Conservation (phyloP, 371 early-diverging fungal genomes). For the Dichotomocladium elegans region DNA sequence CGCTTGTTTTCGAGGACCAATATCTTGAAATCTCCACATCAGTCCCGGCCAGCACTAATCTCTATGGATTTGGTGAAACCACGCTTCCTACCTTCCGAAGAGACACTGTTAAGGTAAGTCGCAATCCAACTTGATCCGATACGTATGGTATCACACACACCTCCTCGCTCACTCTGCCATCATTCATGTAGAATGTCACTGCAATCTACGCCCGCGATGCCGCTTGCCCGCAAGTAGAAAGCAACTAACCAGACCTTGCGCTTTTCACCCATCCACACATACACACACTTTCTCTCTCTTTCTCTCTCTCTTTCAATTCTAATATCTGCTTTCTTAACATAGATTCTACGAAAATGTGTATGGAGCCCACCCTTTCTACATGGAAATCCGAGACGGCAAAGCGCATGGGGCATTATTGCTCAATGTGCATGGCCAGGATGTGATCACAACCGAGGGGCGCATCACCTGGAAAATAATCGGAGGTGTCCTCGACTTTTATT, state of each 20-base stretch:
- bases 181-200: constrained; percentile 22
- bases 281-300: neutral
- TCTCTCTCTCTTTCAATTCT: neutral
- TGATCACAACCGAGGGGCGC: constrained; percentile 45
- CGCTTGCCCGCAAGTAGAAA: constrained; percentile 32
- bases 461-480: constrained; percentile 59
- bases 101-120: constrained; percentile 3
- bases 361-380: constrained; percentile 69
- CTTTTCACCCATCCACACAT: neutral
- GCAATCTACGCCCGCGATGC: constrained; percentile 61
- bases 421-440: constrained; percentile 75
- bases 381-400: constrained; percentile 58
- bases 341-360: constrained; percentile 56
- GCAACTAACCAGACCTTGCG: neutral
- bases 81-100: constrained; percentile 36
- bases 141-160: no score
- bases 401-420: constrained; percentile 58
- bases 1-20: constrained; percentile 65
- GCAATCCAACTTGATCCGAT: no score
- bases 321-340: neutral
- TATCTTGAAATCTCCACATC: constrained; percentile 60
- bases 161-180: neutral
- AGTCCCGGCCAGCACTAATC: constrained; percentile 52
- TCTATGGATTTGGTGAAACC: constrained; percentile 71
- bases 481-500: constrained; percentile 60